Evolutionary conservation across 2,329 filamentous ascomycete genomes (phyloP), one percentile per base, ranked within the genome.

Genomic region (Chalaropsis thielavioides): DNA sequence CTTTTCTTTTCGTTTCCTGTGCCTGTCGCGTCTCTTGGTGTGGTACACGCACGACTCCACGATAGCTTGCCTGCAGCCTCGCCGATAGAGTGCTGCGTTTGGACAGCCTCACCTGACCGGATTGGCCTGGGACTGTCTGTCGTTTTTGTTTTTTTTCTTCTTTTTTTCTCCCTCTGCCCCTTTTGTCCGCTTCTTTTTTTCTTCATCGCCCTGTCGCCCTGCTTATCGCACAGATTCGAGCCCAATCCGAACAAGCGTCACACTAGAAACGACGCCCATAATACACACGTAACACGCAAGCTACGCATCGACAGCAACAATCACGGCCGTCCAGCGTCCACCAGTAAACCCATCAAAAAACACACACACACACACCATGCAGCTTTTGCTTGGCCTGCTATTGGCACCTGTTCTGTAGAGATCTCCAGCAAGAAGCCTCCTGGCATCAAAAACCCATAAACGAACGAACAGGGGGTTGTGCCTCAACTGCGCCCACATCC

Each of bases 131-230:
- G 8, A 51, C 8, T 17, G 19, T 38, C 35, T 38, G 31, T 3
- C 19, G 11, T 8, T 27, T n/a, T 7, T 10, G 8, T 59, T 17
- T 40, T 22, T 17, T 63, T 46, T 38, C 51, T 41, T 64, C 35
- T 31, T 40, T 17, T 56, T 62, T 15, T n/a, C n/a, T n/a, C n/a
- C n/a, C 27, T 24, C 11, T 35, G 19, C 22, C 13, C 41, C 35
- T 65, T n/a, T 19, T 22, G 61, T 65, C 56, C 17, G 40, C 24
- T 31, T 19, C 41, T 54, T 61, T n/a, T 61, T 51, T 24, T 62
- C 17, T 51, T 40, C 56, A 54, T 40, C 41, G 58, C 54, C 17
- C 22, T 41, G 22, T 40, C 41, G 58, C 54, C 17, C 22, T 41
- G 22, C n/a, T 44, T 63, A 17, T 63, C 43, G 46, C 15, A 4